Evolutionary conservation across 768 basidiomycete species (phyloP).

Genomic region (Paxillus rubicundulus): DNA sequence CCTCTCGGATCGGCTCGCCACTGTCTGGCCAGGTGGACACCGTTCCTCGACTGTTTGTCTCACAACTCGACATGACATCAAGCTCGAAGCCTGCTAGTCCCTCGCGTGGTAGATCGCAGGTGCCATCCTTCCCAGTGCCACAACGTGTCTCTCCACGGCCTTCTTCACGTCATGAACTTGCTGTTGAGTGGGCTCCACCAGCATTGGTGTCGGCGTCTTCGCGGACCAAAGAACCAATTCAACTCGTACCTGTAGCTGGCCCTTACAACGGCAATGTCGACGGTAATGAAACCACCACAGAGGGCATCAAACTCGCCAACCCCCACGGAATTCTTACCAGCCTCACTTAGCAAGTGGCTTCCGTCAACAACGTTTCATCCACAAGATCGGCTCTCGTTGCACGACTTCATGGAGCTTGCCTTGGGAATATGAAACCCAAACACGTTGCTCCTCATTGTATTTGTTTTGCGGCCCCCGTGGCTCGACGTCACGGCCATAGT

Average conservation of each 20-base stretch:
- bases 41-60: constrained; percentile 18
- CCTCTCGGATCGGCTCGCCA: constrained; percentile 24
- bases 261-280: constrained; percentile 26
- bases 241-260: constrained; percentile 15
- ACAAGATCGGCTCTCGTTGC: constrained; percentile 8
- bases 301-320: constrained; percentile 8
- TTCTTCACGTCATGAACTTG: constrained; percentile 24
- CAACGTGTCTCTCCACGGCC: constrained; percentile 31
- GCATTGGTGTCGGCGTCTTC: constrained; percentile 15
- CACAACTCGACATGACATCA: constrained; percentile 13
- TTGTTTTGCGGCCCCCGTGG: constrained; percentile 12
- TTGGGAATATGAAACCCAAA: constrained; percentile 8
- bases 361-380: constrained; percentile 6
- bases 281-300: constrained; percentile 30
- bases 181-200: constrained; percentile 21
- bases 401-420: constrained; percentile 2
- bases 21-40: constrained; percentile 18
- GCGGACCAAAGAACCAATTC: constrained; percentile 15
- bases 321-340: constrained; percentile 8
- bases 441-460: constrained; percentile 5
- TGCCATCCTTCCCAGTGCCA: constrained; percentile 12
- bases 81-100: constrained; percentile 16
- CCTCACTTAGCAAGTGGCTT: constrained; percentile 1
- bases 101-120: constrained; percentile 11
- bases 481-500: constrained; percentile 6